phyloP scores from a whole-genome alignment of 768 basidiomycete species.

The Termitomyces eurrhizus region DNA sequence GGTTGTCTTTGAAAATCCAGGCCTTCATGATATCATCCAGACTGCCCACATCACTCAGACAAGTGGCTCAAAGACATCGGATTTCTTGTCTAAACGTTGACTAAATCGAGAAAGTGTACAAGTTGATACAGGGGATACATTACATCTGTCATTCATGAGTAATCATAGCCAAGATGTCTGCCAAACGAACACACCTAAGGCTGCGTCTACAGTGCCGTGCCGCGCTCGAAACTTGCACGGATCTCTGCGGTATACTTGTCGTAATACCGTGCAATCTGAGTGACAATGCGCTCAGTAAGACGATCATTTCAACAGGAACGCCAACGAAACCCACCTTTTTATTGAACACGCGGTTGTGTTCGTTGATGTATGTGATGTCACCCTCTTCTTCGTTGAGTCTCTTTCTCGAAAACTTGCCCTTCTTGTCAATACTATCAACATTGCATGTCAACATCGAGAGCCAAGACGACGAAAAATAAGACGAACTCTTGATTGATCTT shows the following conservation, averaged over 20 bases:
- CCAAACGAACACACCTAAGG: not conserved
- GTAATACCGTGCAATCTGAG: slow-evolving; percentile 88
- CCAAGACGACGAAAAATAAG: not conserved
- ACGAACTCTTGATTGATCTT: slow-evolving; percentile 94
- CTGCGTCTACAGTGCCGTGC: slow-evolving; percentile 74
- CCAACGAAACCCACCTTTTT: slow-evolving; percentile 63
- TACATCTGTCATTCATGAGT: not conserved
- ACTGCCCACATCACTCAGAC: not conserved
- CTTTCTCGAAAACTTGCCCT: slow-evolving; percentile 87
- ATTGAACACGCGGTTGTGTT: slow-evolving; percentile 96
- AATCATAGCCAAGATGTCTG: not conserved
- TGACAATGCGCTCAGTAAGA: not conserved
- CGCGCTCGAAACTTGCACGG: slow-evolving; percentile 95
- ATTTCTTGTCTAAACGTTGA: not conserved
- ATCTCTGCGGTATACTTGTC: slow-evolving; percentile 98
- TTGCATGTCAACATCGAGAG: slow-evolving; percentile 3
- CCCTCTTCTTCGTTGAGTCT: slow-evolving; percentile 88
- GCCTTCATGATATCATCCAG: not conserved
- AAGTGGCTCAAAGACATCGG: not conserved
- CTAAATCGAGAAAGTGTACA: slow-evolving; percentile 1
- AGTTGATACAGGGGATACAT: slow-evolving; percentile 2
- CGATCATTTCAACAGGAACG: not conserved
- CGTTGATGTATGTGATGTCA: slow-evolving; percentile 99
- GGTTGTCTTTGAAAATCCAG: not conserved
- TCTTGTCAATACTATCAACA: slow-evolving; percentile 73